Percentiles rank a stretch among this genome's conserved stretches.
These are phyloP conservation scores for Cinchona pubescens DNA, from an alignment of 257 asterid genomes.

Conservation along the genomic window DNA sequence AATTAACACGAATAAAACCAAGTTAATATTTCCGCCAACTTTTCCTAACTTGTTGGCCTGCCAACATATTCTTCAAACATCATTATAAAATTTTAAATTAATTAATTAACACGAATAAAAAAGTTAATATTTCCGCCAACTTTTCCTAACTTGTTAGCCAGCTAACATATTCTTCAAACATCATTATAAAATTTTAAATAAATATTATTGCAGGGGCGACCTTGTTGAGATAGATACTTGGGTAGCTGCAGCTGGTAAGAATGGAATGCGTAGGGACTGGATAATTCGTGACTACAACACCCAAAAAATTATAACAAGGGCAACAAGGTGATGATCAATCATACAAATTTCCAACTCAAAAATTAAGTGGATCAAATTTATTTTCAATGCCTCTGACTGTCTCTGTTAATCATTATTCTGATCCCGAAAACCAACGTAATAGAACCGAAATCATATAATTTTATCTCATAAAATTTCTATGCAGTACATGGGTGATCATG, in stretches of 20 bases:
- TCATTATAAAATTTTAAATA: too few relatives aligned
- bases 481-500: slow-evolving; percentile 89
- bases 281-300: slow-evolving; percentile 64
- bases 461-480: neutral
- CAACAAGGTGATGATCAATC: slow-evolving; percentile 48
- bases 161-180: too few relatives aligned
- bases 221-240: slow-evolving; percentile 86
- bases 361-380: neutral
- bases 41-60: neutral
- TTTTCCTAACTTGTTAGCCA: neutral
- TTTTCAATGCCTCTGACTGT: neutral
- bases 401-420: slow-evolving; percentile 14
- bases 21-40: neutral
- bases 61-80: too few relatives aligned
- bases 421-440: slow-evolving; percentile 9
- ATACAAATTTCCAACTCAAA: too few relatives aligned
- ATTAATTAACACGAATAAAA: neutral
- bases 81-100: too few relatives aligned
- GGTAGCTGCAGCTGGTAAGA: slow-evolving; percentile 91
- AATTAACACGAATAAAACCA: neutral
- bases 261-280: slow-evolving; percentile 93
- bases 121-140: neutral
- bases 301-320: slow-evolving; percentile 61
- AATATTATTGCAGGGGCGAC: slow-evolving; percentile 58
- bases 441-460: slow-evolving; percentile 15